Base-by-base conservation (phyloP, 78 protist genomes). In the Guillardia theta region DNA sequence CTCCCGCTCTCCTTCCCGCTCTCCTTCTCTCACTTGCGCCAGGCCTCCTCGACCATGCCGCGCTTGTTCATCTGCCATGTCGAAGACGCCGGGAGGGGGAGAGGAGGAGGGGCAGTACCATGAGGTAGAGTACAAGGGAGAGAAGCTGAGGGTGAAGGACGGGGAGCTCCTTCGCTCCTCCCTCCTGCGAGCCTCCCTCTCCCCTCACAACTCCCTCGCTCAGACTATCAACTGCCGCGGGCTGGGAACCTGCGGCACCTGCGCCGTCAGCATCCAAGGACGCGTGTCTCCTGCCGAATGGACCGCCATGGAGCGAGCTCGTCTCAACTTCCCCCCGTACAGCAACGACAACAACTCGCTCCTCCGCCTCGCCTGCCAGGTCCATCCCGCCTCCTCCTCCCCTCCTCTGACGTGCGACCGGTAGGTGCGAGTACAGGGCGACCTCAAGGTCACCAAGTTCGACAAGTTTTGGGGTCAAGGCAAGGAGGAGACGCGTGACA, bases 161-260 rank as follows among this genome's bases (percentile, higher is more conserved):
- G n/a, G n/a, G n/a, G n/a, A n/a, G n/a, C n/a, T n/a, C n/a, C n/a
- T n/a, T n/a, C n/a, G n/a, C n/a, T n/a, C n/a, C n/a, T n/a, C n/a
- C n/a, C n/a, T n/a, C n/a, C n/a, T n/a, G n/a, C n/a, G n/a, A n/a
- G n/a, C n/a, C n/a, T n/a, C n/a, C n/a, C n/a, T n/a, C n/a, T n/a
- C 78, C 12, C 93, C 93, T 5, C 93, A 88, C 93, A 88, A 88
- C 33, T 44, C 36, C 9, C n/a, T 10, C 5, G 4, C 93, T 2
- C 19, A 54, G 93, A 30, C 22, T 10, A 88, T 88, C 76, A 88
- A 88, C 33, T 88, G 93, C 47, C 93, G 93, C 27, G 93, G 93
- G 6, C 78, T 88, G 19, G 93, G 93, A 10, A 88, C 93, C 22
- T 88, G 93, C 48, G 93, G 93, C 1, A 88, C 93, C 30, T 88